Percentiles rank a stretch among this genome's conserved stretches.
Conservation (phyloP, 1,284 basidiomycete genomes). For the Megacollybia platyphylla region DNA sequence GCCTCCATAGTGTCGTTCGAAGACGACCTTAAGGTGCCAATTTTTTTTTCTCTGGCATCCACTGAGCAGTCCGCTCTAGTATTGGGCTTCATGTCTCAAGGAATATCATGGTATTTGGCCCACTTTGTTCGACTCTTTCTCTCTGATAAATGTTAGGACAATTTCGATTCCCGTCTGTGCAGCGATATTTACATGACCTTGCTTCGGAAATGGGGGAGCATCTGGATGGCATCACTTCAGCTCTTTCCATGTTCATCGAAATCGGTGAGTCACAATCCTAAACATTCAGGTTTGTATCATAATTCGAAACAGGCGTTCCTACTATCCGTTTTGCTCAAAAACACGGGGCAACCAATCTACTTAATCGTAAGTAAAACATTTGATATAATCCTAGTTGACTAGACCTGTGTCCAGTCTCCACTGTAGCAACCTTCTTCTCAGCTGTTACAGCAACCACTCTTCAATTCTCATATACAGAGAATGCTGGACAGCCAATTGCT, state of each 20-base stretch:
- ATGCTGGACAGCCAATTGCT: constrained; percentile 11
- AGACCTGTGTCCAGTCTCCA: constrained; percentile 11
- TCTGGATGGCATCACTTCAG: constrained; percentile 50
- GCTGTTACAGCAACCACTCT: constrained; percentile 63
- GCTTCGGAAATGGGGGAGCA: constrained; percentile 59
- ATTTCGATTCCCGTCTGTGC: constrained; percentile 56
- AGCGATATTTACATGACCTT: constrained; percentile 61
- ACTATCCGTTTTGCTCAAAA: constrained; percentile 66
- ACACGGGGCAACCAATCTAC: constrained; percentile 53
- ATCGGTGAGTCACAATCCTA: constrained; percentile 32
- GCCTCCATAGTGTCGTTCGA: constrained; percentile 52
- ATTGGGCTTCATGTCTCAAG: constrained; percentile 57
- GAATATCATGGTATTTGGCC: constrained; percentile 39
- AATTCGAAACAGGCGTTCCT: constrained; percentile 36
- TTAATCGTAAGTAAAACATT: constrained; percentile 36
- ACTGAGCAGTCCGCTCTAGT: constrained; percentile 21
- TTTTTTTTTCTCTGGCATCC: constrained; percentile 2
- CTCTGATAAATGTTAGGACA: constrained; percentile 28
- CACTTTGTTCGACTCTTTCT: not conserved
- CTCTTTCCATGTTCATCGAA: constrained; percentile 58
- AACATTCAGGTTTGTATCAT: not conserved
- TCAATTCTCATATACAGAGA: constrained; percentile 46
- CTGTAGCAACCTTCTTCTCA: constrained; percentile 68
- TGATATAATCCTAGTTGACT: no score
- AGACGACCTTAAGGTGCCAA: constrained; percentile 47